Percentiles rank a stretch among this genome's conserved stretches.
These are phyloP conservation scores for Naganishia cerealis DNA, from an alignment of 1,284 basidiomycete species.

Conservation along the genomic window DNA sequence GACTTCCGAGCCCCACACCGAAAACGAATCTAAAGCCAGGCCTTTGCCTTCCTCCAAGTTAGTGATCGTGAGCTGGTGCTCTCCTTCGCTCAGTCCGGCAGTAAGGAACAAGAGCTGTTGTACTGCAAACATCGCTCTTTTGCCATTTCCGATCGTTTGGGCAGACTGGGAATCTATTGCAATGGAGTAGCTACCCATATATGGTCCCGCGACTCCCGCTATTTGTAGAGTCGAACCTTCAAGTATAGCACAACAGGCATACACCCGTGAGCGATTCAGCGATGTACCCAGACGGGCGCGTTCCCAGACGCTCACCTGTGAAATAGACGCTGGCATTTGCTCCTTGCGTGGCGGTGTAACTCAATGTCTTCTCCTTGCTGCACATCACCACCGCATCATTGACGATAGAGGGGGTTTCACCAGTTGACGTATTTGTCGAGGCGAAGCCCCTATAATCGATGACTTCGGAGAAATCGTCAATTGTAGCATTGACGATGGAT, in stretches of 20 bases:
- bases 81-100: constrained; percentile 10
- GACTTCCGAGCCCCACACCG: constrained; percentile 16
- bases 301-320: constrained; percentile 16
- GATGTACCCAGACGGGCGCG: not conserved
- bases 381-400: constrained; percentile 1
- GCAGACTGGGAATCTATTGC: not conserved
- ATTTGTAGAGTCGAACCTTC: constrained; percentile 26
- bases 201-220: constrained; percentile 18
- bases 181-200: constrained; percentile 12
- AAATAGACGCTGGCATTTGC: constrained; percentile 23
- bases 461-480: constrained; percentile 22
- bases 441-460: constrained; percentile 30
- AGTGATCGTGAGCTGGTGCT: constrained; percentile 24
- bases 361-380: constrained; percentile 25
- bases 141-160: constrained; percentile 1
- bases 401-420: not conserved
- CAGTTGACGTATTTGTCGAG: not conserved
- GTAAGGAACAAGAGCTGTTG: constrained; percentile 24
- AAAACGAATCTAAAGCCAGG: constrained; percentile 26
- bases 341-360: constrained; percentile 18
- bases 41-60: constrained; percentile 26
- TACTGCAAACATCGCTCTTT: not conserved
- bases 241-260: not conserved
- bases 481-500: constrained; percentile 9
- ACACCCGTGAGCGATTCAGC: not conserved